Evolutionary conservation across 305 asterid genomes (phyloP).

Genomic region (Fraxinus angustifolia): DNA sequence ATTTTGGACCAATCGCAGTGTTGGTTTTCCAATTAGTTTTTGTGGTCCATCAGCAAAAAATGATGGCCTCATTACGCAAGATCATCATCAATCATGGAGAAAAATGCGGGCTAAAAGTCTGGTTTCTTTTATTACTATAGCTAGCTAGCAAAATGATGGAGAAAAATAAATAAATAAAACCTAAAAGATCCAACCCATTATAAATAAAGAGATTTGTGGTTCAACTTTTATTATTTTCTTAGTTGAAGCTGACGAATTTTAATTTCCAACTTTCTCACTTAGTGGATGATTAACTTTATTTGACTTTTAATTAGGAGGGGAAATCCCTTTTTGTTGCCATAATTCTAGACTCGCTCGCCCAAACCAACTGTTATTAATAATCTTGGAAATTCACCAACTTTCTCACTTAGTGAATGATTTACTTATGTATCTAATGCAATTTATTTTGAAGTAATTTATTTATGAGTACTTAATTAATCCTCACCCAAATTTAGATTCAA

Average conservation of each 20-base stretch:
- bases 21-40: neutral
- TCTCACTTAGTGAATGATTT: too few species aligned
- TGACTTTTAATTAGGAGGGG: neutral
- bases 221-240: neutral
- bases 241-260: neutral
- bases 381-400: too few species aligned
- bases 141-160: neutral
- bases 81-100: neutral
- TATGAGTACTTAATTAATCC: too few species aligned
- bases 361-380: neutral
- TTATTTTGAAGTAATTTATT: too few species aligned
- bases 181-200: neutral
- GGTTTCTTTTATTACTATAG: neutral
- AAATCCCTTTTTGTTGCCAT: too few species aligned
- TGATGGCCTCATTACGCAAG: neutral
- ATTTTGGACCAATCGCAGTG: neutral
- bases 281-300: neutral
- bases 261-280: neutral
- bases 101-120: neutral
- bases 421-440: too few species aligned
- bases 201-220: neutral
- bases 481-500: neutral
- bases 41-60: neutral
- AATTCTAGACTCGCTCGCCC: neutral
- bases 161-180: neutral